Conservation (phyloP, 371 early-diverging fungal species). For the Zopfochytrium polystomum region DNA sequence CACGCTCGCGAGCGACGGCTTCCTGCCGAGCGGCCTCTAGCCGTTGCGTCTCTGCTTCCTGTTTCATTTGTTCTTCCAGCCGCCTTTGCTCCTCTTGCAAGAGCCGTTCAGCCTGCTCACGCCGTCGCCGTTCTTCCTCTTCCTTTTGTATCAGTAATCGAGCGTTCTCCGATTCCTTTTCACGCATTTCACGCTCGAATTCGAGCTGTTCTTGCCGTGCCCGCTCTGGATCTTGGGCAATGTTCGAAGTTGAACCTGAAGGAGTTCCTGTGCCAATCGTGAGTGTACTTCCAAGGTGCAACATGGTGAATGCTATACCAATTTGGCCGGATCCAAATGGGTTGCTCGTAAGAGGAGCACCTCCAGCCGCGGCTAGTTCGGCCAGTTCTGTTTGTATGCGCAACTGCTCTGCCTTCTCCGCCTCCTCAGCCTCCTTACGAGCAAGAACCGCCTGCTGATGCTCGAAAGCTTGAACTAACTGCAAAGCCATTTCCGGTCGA, state of each 20-base stretch:
- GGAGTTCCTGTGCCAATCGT: neutral
- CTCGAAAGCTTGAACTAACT: constrained; percentile 45
- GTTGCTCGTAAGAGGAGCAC: neutral
- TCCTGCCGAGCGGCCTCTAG: constrained; percentile 2
- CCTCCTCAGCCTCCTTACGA: constrained; percentile 44
- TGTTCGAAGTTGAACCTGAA: neutral
- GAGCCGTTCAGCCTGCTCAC: constrained; percentile 9
- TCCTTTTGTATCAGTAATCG: neutral
- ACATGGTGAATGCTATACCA: neutral
- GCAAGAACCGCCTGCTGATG: constrained; percentile 39
- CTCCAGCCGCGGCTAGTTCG: constrained; percentile 5
- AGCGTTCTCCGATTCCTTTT: constrained; percentile 2
- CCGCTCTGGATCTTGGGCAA: neutral
- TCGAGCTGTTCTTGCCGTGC: neutral
- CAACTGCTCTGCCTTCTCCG: constrained; percentile 29
- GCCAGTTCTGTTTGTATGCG: constrained; percentile 2
- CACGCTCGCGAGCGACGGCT: neutral
- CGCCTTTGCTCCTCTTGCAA: constrained; percentile 12
- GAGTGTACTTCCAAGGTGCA: neutral
- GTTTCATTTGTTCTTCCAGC: neutral
- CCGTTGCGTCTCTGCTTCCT: neutral
- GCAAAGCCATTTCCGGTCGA: constrained; percentile 41
- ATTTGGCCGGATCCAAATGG: constrained; percentile 1
- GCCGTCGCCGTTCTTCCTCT: constrained; percentile 3
- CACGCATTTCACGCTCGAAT: neutral